A percentile compares a stretch with the other conserved stretches of the same genome.
Evolutionary conservation across 140 eudicot genomes (phyloP).

Genomic region (Cichorium intybus): DNA sequence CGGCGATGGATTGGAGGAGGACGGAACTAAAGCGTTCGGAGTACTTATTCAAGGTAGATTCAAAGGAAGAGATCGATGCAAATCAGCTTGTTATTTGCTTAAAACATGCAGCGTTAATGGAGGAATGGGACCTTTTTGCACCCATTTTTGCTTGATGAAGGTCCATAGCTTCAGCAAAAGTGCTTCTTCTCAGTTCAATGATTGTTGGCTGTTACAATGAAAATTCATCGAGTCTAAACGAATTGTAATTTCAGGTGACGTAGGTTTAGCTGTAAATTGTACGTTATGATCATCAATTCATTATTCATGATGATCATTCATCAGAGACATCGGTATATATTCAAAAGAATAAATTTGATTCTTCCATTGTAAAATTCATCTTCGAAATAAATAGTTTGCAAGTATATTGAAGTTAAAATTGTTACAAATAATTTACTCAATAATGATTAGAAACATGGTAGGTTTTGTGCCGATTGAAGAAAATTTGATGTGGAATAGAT

Average conservation of each 20-base stretch:
- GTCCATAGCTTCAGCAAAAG: conserved; percentile 55
- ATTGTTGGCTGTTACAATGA: conserved; percentile 63
- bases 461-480: conserved; percentile 46
- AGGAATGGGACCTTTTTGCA: conserved; percentile 60
- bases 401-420: conserved; percentile 17
- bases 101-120: conserved; percentile 67
- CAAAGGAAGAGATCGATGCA: conserved; percentile 45
- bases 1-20: not conserved
- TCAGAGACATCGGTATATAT: not conserved
- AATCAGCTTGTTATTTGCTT: conserved; percentile 74
- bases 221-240: not conserved
- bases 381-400: conserved; percentile 1
- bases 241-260: not conserved
- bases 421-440: conserved; percentile 22
- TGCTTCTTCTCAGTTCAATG: conserved; percentile 53
- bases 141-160: conserved; percentile 73
- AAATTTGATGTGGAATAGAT: conserved; percentile 82
- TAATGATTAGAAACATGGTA: conserved; percentile 42
- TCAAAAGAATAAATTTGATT: conserved; percentile 10
- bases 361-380: not conserved
- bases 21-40: conserved; percentile 57
- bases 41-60: conserved; percentile 66
- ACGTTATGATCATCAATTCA: conserved; percentile 25
- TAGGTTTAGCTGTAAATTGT: conserved; percentile 21
- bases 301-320: conserved; percentile 13